Conservation (phyloP, 2,329 filamentous ascomycete species). For the Pochonia chlamydosporia region DNA sequence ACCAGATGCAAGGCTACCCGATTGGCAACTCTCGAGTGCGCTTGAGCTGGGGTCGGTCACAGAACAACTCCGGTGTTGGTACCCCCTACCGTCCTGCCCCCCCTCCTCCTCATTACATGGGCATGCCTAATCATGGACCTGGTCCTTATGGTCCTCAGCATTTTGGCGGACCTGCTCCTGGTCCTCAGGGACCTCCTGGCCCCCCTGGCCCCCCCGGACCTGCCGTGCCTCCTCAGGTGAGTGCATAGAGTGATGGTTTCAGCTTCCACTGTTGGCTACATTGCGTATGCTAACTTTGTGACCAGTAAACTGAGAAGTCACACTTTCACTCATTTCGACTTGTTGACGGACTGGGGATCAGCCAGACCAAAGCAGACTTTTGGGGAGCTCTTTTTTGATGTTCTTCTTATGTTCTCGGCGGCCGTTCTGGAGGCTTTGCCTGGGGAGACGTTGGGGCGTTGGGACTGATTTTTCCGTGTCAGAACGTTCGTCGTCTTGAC, state of each 20-base stretch:
- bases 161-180: constrained; percentile 28
- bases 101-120: constrained; percentile 50
- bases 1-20: constrained; percentile 99
- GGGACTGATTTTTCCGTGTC: constrained; percentile 20
- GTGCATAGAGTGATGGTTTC: constrained; percentile 8
- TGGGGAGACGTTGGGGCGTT: constrained; percentile 22
- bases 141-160: constrained; percentile 36
- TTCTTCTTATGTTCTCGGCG: constrained; percentile 18
- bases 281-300: constrained; percentile 2
- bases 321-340: background rate
- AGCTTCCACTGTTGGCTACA: background rate
- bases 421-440: constrained; percentile 14
- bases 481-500: constrained; percentile 14
- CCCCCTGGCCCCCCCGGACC: constrained; percentile 30
- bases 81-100: constrained; percentile 96
- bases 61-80: constrained; percentile 98
- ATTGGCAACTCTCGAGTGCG: constrained; percentile 98
- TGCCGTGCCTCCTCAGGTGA: constrained; percentile 34
- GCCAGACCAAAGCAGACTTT: constrained; percentile 7
- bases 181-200: constrained; percentile 30
- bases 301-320: constrained; percentile 10
- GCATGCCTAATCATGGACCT: constrained; percentile 38
- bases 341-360: constrained; percentile 4
- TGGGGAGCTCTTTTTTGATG: constrained; percentile 14
- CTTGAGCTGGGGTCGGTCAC: constrained; percentile 93